Conservation (phyloP, 352 stramenopile species). For the Globisporangium takayamanum region DNA sequence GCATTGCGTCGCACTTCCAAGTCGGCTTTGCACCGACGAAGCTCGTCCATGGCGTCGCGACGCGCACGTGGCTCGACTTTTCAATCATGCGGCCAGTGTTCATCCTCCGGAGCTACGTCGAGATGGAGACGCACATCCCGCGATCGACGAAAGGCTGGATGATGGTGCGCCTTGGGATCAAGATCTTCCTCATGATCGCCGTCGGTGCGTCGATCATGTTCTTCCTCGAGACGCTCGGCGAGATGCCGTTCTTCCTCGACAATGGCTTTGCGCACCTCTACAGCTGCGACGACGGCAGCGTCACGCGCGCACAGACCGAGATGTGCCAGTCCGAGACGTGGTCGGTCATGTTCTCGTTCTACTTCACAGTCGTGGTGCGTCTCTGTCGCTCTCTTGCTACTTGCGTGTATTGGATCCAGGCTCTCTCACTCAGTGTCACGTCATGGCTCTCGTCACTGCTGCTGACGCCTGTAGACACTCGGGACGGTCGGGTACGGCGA, state of each 20-base stretch:
- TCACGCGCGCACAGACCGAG: conserved; percentile 40
- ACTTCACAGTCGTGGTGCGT: conserved; percentile 84
- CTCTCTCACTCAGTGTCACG: background rate
- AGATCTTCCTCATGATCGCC: conserved; percentile 80
- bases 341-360: conserved; percentile 87
- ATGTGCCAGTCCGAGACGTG: conserved; percentile 59
- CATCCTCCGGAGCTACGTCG: conserved; percentile 74
- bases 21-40: conserved; percentile 71
- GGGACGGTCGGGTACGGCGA: conserved; percentile 86
- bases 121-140: conserved; percentile 78
- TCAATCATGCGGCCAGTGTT: conserved; percentile 81
- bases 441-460: background rate
- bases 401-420: background rate
- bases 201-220: conserved; percentile 80
- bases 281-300: conserved; percentile 48
- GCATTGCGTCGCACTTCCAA: conserved; percentile 63
- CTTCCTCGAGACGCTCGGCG: conserved; percentile 83
- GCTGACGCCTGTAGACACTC: conserved; percentile 41
- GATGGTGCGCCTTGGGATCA: conserved; percentile 72
- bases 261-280: conserved; percentile 85
- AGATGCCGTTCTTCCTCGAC: conserved; percentile 68
- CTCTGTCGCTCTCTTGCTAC: background rate
- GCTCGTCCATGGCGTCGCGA: conserved; percentile 43
- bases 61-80: conserved; percentile 79
- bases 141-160: conserved; percentile 70